Conservation (phyloP, 441 rosid species). For the Manihot esculenta region DNA sequence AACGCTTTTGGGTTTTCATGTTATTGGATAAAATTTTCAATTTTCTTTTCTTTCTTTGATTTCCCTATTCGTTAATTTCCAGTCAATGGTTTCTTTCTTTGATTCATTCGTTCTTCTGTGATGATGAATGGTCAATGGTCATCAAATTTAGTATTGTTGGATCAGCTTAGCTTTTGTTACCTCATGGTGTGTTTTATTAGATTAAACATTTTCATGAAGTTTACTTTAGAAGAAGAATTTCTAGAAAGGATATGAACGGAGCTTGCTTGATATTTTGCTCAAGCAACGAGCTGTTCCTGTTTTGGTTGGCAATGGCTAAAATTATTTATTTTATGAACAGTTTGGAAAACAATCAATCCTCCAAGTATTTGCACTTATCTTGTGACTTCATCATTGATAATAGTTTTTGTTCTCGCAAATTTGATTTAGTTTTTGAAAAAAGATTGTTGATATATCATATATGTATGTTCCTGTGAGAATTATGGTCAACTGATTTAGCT, state of each 20-base stretch:
- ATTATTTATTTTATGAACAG: too few relatives aligned
- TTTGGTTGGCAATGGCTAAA: background rate
- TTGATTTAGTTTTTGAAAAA: too few relatives aligned
- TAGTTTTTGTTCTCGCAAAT: too few relatives aligned
- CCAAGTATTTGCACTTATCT: too few relatives aligned
- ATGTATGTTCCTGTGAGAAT: too few relatives aligned
- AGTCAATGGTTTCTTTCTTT: background rate
- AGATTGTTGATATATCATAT: too few relatives aligned
- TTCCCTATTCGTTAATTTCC: background rate
- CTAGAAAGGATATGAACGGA: background rate
- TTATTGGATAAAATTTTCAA: background rate
- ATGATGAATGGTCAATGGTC: too few relatives aligned
- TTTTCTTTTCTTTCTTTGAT: background rate
- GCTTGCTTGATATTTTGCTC: background rate
- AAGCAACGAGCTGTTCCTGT: background rate
- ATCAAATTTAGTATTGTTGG: background rate
- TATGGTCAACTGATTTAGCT: too few relatives aligned
- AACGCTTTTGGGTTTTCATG: background rate
- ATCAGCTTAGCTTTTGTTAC: background rate
- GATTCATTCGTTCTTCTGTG: background rate
- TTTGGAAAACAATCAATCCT: too few relatives aligned
- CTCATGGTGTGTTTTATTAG: too few relatives aligned
- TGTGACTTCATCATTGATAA: too few relatives aligned
- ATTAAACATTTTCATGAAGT: constrained; percentile 4
- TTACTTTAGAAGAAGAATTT: background rate